Percentiles rank a stretch among this genome's conserved stretches.
These are phyloP conservation scores for Malassezia pachydermatis DNA, from an alignment of 1,284 basidiomycete species.

Conservation along the genomic window DNA sequence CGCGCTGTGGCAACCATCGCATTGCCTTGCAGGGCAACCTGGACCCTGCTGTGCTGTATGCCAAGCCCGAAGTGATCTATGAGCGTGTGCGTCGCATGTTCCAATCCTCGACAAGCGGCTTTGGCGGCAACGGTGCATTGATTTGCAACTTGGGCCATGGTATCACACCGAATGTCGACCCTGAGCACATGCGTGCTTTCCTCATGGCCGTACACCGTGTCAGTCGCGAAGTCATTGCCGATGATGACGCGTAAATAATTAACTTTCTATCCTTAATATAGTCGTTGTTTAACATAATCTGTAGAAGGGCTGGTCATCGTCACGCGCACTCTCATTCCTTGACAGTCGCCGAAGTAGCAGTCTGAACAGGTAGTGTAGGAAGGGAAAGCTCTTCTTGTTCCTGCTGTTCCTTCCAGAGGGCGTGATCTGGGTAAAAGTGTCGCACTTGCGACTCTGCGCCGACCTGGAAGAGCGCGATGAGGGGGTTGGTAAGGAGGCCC, in stretches of 20 bases:
- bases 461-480: constrained; percentile 43
- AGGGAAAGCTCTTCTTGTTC: background rate
- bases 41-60: constrained; percentile 78
- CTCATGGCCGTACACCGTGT: constrained; percentile 41
- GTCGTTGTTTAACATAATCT: no score
- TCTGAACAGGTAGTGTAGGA: background rate
- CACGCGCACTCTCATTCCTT: no score
- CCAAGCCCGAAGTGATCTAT: constrained; percentile 70
- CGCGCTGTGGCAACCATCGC: constrained; percentile 35
- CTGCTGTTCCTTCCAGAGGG: constrained; percentile 16
- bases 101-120: constrained; percentile 56
- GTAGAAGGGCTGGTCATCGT: no score
- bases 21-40: constrained; percentile 88
- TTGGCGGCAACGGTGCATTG: constrained; percentile 55
- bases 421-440: constrained; percentile 29
- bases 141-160: constrained; percentile 96
- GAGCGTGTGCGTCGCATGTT: constrained; percentile 67
- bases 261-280: background rate
- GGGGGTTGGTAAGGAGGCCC: constrained; percentile 38
- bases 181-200: constrained; percentile 40
- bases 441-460: constrained; percentile 35
- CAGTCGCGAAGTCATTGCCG: constrained; percentile 28
- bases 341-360: background rate
- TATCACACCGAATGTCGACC: constrained; percentile 54
- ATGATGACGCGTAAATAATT: background rate